phyloP scores from a whole-genome alignment of 2,329 filamentous ascomycete species.

The Tricladium varicosporioides region DNA sequence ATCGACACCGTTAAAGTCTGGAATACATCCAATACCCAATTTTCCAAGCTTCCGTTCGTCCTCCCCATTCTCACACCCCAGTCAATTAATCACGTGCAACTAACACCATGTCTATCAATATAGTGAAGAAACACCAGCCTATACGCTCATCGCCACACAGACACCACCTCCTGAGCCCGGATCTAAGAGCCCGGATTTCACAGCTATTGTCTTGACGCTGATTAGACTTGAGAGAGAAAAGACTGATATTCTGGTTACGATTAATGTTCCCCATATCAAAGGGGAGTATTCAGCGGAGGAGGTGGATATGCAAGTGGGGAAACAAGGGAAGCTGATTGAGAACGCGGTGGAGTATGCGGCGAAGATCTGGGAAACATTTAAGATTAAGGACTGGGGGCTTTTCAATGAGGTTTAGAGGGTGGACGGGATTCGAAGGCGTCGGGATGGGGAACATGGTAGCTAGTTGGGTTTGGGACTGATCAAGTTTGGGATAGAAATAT shows the following conservation, averaged over 20 bases:
- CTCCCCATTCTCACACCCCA: not conserved
- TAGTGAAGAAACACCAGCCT: constrained; percentile 55
- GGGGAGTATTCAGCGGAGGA: constrained; percentile 72
- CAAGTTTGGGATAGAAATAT: too few species aligned
- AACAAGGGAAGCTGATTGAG: constrained; percentile 65
- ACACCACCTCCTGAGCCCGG: constrained; percentile 39
- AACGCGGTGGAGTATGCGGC: constrained; percentile 66
- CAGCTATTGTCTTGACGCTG: constrained; percentile 74
- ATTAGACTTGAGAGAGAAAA: constrained; percentile 71
- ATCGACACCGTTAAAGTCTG: constrained; percentile 64
- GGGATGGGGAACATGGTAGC: too few species aligned
- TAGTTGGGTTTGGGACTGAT: too few species aligned
- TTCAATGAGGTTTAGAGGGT: constrained; percentile 41
- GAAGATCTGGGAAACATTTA: constrained; percentile 68
- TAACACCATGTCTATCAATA: constrained; percentile 10
- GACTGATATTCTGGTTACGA: constrained; percentile 80
- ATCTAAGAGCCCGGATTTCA: constrained; percentile 51
- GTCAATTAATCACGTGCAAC: constrained; percentile 17
- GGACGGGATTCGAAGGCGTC: too few species aligned
- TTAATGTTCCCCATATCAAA: constrained; percentile 83
- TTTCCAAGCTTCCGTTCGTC: constrained; percentile 48
- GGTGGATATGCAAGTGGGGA: constrained; percentile 64
- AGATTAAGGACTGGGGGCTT: constrained; percentile 77
- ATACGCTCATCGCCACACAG: constrained; percentile 69
- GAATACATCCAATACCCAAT: constrained; percentile 60